Base-by-base conservation (phyloP, 306 rosid species). In the Astragalus membranaceus region DNA sequence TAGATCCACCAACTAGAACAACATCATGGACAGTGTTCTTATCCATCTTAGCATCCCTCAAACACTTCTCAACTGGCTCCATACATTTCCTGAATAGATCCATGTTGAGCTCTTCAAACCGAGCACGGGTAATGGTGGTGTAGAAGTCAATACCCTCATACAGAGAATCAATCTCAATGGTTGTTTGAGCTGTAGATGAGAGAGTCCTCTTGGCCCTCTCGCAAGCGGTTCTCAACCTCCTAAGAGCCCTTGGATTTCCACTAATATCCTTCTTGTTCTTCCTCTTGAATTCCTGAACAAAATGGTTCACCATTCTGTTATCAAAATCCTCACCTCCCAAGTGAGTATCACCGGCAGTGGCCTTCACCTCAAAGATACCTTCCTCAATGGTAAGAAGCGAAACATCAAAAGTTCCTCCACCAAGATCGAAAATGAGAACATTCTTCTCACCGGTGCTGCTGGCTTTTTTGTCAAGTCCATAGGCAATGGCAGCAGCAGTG, bases 241-340 rank as follows among this genome's bases (percentile, higher is more conserved):
- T 85, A 10, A 85, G 30, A 46, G 88, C 82, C 36, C 84, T 78
- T 6, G 82, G 67, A 30, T 81, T 81, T 51, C 88, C 88, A 68
- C 80, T 75, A 36, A 85, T 81, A 43, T 81, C 86, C 50, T 81
- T 81, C 60, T 84, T 81, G 73, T 78, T 55, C 73, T 84, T 81
- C 49, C 88, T 78, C 79, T 78, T 84, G 51, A 85, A 85, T 8
- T 85, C 88, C 48, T 85, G 84, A 58, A 85, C 86, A 10, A 85
- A 85, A 85, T 85, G 88, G 39, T 81, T 85, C 74, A 81, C 86
- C 86, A 81, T 81, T 52, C 86, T 85, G 64, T 78, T 85, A 41
- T 85, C 84, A 73, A 85, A 85, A 67, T 85, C 88, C 67, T 85
- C 86, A 75, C 88, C 88, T 2, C 88, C 88, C 78, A 85, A 75